Conservation (phyloP, 2,329 filamentous ascomycete genomes). For the Fusarium globosum region DNA sequence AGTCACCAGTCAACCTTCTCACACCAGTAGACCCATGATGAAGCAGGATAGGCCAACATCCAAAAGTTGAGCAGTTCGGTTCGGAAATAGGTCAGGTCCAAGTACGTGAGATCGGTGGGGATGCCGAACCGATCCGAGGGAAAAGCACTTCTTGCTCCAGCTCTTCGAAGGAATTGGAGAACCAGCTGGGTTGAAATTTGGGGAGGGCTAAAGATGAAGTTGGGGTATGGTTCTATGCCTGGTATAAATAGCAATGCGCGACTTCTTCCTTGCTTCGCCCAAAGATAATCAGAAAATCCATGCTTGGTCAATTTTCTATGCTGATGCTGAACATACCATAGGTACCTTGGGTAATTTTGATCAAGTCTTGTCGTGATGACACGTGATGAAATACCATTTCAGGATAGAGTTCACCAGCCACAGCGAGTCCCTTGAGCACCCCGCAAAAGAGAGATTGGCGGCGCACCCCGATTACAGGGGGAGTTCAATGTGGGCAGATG, state of each 20-base stretch:
- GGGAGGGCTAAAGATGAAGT: background rate
- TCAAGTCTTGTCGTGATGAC: background rate
- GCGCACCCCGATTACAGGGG: conserved; percentile 32
- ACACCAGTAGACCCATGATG: background rate
- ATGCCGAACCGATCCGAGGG: conserved; percentile 23
- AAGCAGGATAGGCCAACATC: background rate
- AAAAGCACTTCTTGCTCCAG: background rate
- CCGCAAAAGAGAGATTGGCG: conserved; percentile 19
- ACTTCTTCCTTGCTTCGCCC: background rate
- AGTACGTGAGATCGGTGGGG: background rate
- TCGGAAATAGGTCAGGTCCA: conserved; percentile 1
- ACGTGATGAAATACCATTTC: background rate
- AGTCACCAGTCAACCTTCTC: background rate
- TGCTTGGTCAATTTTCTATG: background rate
- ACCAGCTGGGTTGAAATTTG: background rate
- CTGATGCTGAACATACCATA: background rate
- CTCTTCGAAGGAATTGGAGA: background rate
- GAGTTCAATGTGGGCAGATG: conserved; percentile 40
- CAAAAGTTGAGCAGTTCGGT: conserved; percentile 10
- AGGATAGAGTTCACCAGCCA: conserved; percentile 25
- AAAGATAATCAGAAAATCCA: background rate
- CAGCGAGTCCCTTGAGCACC: conserved; percentile 3
- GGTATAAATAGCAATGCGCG: background rate
- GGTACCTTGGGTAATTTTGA: too few relatives aligned
- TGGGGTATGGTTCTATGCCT: background rate